phyloP scores from a whole-genome alignment of 2,329 filamentous ascomycete species.

The Chaetomium globosum region DNA sequence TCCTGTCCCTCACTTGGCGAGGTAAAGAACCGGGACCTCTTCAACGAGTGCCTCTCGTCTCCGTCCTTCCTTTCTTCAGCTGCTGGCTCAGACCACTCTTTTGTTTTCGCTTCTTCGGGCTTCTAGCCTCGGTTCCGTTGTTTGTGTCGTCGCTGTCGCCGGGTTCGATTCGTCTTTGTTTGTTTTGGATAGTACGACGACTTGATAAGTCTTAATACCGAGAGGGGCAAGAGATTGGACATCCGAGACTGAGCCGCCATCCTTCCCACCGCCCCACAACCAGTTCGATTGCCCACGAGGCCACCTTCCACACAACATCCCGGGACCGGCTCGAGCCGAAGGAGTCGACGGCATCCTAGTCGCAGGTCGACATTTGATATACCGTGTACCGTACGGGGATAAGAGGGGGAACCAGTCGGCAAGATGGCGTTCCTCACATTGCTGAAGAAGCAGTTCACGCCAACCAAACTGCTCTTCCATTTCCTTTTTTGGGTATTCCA shows the following conservation, averaged over 20 bases:
- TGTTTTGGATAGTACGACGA: conserved; percentile 22
- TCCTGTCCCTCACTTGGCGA: conserved; percentile 46
- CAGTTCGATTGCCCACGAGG: conserved; percentile 7
- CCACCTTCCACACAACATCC: conserved; percentile 6
- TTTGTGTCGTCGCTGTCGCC: conserved; percentile 7
- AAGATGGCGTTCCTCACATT: conserved; percentile 47
- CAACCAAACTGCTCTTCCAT: conserved; percentile 76
- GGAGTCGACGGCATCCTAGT: conserved; percentile 44
- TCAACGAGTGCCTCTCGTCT: conserved; percentile 44
- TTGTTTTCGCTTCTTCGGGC: conserved; percentile 37
- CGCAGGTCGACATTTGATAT: conserved; percentile 60
- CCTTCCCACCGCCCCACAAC: conserved; percentile 22
- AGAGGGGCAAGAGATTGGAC: conserved; percentile 16
- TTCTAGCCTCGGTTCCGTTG: conserved; percentile 12
- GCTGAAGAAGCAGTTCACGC: conserved; percentile 66
- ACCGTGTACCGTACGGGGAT: conserved; percentile 28
- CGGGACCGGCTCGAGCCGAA: conserved; percentile 22
- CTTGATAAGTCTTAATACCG: conserved; percentile 26
- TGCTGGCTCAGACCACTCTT: conserved; percentile 65
- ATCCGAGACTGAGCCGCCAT: conserved; percentile 12
- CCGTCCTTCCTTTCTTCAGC: conserved; percentile 49
- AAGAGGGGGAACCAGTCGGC: conserved; percentile 41
- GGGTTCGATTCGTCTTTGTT: conserved; percentile 15
- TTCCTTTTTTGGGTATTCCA: conserved; percentile 79
- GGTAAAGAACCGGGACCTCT: conserved; percentile 49